Percentiles rank a stretch among this genome's conserved stretches.
phyloP scores from a whole-genome alignment of 352 stramenopile species.

The Phytophthora citricola region DNA sequence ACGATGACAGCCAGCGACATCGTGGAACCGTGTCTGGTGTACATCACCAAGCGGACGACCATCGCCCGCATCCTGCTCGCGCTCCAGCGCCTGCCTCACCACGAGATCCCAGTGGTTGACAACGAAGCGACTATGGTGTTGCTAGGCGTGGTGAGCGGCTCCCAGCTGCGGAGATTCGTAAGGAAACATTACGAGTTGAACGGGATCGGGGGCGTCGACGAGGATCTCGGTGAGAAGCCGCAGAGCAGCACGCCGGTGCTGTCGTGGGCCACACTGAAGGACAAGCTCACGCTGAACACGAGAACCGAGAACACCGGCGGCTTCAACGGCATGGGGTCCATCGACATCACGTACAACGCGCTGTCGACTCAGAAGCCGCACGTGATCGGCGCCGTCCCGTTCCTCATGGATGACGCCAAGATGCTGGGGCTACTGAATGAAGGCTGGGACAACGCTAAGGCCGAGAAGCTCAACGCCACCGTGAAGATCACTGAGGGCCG shows the following conservation, averaged over 20 bases:
- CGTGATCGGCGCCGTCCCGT: constrained; percentile 49
- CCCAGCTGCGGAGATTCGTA: constrained; percentile 71
- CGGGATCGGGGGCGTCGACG: constrained; percentile 56
- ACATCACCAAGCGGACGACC: constrained; percentile 75
- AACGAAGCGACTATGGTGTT: constrained; percentile 74
- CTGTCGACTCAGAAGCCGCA: constrained; percentile 42
- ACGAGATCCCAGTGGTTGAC: constrained; percentile 80
- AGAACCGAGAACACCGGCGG: constrained; percentile 47
- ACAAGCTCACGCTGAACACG: constrained; percentile 58
- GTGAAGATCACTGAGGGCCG: constrained; percentile 79
- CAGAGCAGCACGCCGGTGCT: constrained; percentile 36
- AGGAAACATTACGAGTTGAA: constrained; percentile 65
- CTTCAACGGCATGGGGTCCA: constrained; percentile 69
- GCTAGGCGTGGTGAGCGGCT: constrained; percentile 66
- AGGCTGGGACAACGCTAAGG: constrained; percentile 69
- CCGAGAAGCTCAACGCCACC: constrained; percentile 51
- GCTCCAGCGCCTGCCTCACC: constrained; percentile 72
- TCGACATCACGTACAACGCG: constrained; percentile 76
- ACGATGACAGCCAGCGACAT: constrained; percentile 65
- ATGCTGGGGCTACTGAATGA: constrained; percentile 82
- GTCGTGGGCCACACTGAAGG: constrained; percentile 71
- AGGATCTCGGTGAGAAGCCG: constrained; percentile 77
- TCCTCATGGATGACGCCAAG: constrained; percentile 84
- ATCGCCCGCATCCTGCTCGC: constrained; percentile 72
- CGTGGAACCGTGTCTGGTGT: constrained; percentile 75